These are phyloP conservation scores for Nidula niveotomentosa DNA, from an alignment of 1,284 basidiomycete species.

Conservation along the genomic window DNA sequence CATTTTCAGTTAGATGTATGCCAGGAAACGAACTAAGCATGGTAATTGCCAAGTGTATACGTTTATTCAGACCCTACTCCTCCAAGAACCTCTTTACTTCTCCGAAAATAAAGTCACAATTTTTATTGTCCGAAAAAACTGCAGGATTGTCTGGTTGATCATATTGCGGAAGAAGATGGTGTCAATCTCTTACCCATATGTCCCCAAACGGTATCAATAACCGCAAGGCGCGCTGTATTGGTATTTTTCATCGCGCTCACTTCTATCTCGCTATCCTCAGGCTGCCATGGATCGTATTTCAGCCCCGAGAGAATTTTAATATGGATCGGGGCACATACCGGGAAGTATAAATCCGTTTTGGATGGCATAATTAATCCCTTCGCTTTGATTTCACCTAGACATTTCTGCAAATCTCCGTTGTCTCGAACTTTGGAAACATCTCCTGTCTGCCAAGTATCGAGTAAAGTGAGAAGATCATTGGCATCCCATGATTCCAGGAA, in stretches of 20 bases:
- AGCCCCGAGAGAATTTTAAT: too few species aligned
- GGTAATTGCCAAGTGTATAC: background rate
- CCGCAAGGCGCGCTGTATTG: conserved; percentile 33
- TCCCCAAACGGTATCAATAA: conserved; percentile 58
- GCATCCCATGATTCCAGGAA: conserved; percentile 52
- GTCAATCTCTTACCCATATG: conserved; percentile 41
- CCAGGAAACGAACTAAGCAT: background rate
- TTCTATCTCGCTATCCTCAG: conserved; percentile 56
- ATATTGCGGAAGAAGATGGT: background rate
- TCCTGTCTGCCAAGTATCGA: conserved; percentile 58
- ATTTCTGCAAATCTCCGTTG: conserved; percentile 37
- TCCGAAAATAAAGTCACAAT: conserved; percentile 32
- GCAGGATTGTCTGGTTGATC: conserved; percentile 26
- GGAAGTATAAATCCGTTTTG: conserved; percentile 61
- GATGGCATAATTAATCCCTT: conserved; percentile 56
- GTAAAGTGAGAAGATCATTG: conserved; percentile 51
- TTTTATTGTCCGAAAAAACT: conserved; percentile 30
- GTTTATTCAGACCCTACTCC: conserved; percentile 5
- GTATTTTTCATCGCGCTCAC: conserved; percentile 38
- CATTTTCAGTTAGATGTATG: background rate
- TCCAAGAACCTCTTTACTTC: conserved; percentile 34
- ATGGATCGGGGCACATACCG: conserved; percentile 27
- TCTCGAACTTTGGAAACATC: conserved; percentile 49
- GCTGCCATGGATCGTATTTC: conserved; percentile 26
- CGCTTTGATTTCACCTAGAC: conserved; percentile 45